These are phyloP conservation scores for Cordyceps cicadae DNA, from an alignment of 2,329 filamentous ascomycete genomes.

Conservation along the genomic window DNA sequence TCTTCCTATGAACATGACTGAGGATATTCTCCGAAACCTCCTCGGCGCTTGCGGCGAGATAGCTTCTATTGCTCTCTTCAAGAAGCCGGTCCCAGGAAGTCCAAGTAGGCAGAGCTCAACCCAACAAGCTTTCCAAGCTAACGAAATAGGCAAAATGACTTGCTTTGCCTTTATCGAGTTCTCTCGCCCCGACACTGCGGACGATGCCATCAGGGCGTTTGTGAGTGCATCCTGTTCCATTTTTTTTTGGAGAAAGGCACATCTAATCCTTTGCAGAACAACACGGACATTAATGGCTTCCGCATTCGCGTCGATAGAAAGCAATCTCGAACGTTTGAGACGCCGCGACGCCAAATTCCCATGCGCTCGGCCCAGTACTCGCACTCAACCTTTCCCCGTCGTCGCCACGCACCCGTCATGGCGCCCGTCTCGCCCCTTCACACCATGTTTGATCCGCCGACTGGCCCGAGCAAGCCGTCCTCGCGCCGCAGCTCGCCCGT, in stretches of 20 bases:
- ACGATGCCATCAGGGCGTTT: slow-evolving; percentile 26
- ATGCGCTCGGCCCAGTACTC: slow-evolving; percentile 4
- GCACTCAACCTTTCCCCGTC: slow-evolving; percentile 10
- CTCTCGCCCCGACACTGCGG: slow-evolving; percentile 26
- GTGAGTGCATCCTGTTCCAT: slow-evolving; percentile 24
- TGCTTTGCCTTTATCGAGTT: slow-evolving; percentile 34
- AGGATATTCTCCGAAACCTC: slow-evolving; percentile 28
- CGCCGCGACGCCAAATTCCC: slow-evolving; percentile 13
- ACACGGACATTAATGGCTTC: slow-evolving; percentile 22
- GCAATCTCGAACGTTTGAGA: slow-evolving; percentile 18
- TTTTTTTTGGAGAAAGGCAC: neutral
- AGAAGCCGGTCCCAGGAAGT: slow-evolving; percentile 18
- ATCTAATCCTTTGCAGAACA: slow-evolving; percentile 21
- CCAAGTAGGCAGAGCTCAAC: slow-evolving; percentile 9
- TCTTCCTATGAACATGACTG: slow-evolving; percentile 30
- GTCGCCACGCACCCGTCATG: slow-evolving; percentile 1
- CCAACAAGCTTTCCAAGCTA: slow-evolving; percentile 9
- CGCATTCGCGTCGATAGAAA: slow-evolving; percentile 32
- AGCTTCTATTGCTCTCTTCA: slow-evolving; percentile 19
- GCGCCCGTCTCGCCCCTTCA: slow-evolving; percentile 7
- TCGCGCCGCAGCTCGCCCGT: neutral
- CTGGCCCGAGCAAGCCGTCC: neutral
- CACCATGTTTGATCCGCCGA: slow-evolving; percentile 6
- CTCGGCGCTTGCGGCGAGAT: slow-evolving; percentile 32
- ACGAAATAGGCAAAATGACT: slow-evolving; percentile 15